A percentile compares a stretch with the other conserved stretches of the same genome.
Evolutionary conservation across 768 basidiomycete species (phyloP).

Genomic region (Boletus barrowsii): DNA sequence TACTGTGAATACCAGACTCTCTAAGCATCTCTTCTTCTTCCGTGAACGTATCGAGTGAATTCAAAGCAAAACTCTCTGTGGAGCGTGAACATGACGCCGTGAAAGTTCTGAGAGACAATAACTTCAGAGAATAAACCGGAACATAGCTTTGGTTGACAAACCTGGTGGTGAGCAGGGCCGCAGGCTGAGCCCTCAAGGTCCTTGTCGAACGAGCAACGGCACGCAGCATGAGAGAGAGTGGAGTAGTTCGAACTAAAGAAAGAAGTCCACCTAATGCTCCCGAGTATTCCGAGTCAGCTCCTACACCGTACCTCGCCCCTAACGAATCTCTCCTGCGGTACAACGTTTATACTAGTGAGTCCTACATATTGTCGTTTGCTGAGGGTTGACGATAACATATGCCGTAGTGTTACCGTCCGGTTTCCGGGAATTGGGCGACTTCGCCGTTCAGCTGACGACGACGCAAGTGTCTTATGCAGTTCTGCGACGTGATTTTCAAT

Average conservation of each 20-base stretch:
- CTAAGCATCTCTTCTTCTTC: conserved; percentile 95
- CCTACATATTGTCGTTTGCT: too few relatives aligned
- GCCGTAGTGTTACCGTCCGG: too few relatives aligned
- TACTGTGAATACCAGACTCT: conserved; percentile 66
- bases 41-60: conserved; percentile 79
- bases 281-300: too few relatives aligned
- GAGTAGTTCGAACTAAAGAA: background rate
- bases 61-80: conserved; percentile 34
- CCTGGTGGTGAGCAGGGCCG: conserved; percentile 11
- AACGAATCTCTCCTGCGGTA: too few relatives aligned
- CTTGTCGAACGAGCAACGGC: conserved; percentile 14
- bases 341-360: too few relatives aligned
- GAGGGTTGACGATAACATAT: too few relatives aligned
- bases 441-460: too few relatives aligned
- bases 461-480: too few relatives aligned
- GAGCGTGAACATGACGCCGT: conserved; percentile 22
- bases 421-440: too few relatives aligned
- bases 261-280: too few relatives aligned
- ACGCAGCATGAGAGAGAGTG: conserved; percentile 25
- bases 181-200: background rate
- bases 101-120: conserved; percentile 19
- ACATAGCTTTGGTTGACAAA: conserved; percentile 3
- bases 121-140: background rate
- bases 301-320: too few relatives aligned
- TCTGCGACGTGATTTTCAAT: too few relatives aligned